These are phyloP conservation scores for Cephalotrichum gorgonifer DNA, from an alignment of 2,329 filamentous ascomycete species.

Conservation along the genomic window DNA sequence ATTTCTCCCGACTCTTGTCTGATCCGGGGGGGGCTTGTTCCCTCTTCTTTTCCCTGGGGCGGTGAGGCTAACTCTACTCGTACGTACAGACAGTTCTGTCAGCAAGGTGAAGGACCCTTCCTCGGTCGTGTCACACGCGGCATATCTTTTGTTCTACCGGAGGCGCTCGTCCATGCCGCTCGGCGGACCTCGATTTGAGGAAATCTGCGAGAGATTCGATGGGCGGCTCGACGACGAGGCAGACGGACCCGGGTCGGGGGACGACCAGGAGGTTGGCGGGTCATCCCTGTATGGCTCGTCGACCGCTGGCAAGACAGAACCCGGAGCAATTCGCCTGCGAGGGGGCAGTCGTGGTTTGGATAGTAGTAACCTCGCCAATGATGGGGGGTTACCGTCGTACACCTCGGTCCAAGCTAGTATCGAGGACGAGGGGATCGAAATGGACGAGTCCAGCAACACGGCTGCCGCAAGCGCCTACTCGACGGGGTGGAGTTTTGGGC, in stretches of 20 bases:
- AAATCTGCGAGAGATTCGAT: constrained; percentile 56
- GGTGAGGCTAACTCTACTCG: constrained; percentile 25
- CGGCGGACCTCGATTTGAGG: constrained; percentile 65
- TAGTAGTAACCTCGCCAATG: neutral
- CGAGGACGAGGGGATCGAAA: constrained; percentile 37
- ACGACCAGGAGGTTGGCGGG: constrained; percentile 71
- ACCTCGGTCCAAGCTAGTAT: constrained; percentile 29
- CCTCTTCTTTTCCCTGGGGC: neutral
- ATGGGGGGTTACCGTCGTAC: constrained; percentile 25
- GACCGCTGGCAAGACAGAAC: constrained; percentile 67
- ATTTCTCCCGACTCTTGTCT: neutral
- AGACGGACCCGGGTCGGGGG: constrained; percentile 50
- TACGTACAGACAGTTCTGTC: constrained; percentile 59
- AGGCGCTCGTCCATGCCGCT: constrained; percentile 68
- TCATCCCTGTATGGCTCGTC: constrained; percentile 85
- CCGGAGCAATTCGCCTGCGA: constrained; percentile 62
- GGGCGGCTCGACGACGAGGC: constrained; percentile 35
- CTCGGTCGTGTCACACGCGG: constrained; percentile 60
- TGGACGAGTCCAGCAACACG: constrained; percentile 17
- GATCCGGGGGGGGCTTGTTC: neutral
- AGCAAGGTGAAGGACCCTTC: constrained; percentile 48
- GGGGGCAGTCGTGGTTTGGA: constrained; percentile 14
- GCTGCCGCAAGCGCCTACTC: constrained; percentile 20
- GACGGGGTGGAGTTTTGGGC: constrained; percentile 37
- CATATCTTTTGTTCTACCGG: constrained; percentile 93